Evolutionary conservation across 2,329 filamentous ascomycete species (phyloP), one percentile per base, ranked within the genome.

Genomic region (Penicillium capsulatum): DNA sequence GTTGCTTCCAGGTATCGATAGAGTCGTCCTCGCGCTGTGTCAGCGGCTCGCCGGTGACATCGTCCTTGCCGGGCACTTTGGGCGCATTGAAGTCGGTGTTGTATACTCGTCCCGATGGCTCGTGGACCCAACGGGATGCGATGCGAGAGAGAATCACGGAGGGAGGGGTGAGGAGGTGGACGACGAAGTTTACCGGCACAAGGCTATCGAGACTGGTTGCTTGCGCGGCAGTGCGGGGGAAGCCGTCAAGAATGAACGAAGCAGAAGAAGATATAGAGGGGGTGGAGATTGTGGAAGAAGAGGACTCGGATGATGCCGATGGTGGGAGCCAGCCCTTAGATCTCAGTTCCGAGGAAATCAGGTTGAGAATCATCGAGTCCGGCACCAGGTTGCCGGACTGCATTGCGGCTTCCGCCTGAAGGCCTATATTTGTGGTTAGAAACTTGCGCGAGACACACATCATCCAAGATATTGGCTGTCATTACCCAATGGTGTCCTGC

Each of bases 221-320:
- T 67, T 98, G 92, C 3, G 72, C 61, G 1, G 86, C 84, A 5
- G 87, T 98, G 50, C 92, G 84, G 2, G 92, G 92, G 66, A 97
- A 98, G 11, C 92, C 92, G 63, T 98, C 92, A 37, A 98, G 83
- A 49, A 98, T 85, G 65, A 96, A 97, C 1, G 89, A 95, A 7
- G 89, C 88, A 1, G 80, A 72, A 0, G 89, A 85, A 47, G 84
- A 76, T 29, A 92, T 77, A 34, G 82, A 62, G 44, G 45, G 61
- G 55, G 40, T 66, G 15, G 37, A 22, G n/a, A 27, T 28, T 20
- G 42, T 29, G 24, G 36, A 16, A 5, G 29, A 35, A 26, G 48
- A 31, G 15, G 34, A 34, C 7, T 39, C 30, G 8, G 33, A 9
- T 31, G 37, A 29, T 2, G 36, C 20, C 57, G 45, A 74, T 66